Conservation (phyloP, 306 rosid genomes). For the Potentilla sterilis region DNA sequence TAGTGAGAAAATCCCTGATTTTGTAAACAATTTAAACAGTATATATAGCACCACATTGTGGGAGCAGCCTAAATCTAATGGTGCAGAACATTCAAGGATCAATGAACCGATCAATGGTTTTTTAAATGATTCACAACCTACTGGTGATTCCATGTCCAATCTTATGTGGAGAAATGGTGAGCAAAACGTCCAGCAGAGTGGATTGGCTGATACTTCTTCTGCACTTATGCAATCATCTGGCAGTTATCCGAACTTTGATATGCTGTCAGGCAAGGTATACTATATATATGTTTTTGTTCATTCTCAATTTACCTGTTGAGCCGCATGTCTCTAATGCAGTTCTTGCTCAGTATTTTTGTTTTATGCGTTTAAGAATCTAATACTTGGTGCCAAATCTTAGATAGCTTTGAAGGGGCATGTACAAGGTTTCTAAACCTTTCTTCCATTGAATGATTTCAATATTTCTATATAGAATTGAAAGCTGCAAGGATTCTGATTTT, state of each 20-base stretch:
- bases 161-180: conserved; percentile 26
- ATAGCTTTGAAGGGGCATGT: not conserved
- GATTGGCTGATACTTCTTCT: conserved; percentile 27
- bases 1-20: conserved; percentile 21
- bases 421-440: not conserved
- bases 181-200: conserved; percentile 23
- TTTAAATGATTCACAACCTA: conserved; percentile 20
- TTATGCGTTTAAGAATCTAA: not conserved
- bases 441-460: not conserved
- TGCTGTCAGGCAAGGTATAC: conserved; percentile 31
- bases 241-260: conserved; percentile 21
- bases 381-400: not conserved
- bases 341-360: not conserved
- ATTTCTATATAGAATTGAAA: not conserved
- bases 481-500: conserved; percentile 3
- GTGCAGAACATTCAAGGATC: conserved; percentile 11
- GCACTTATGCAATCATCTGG: conserved; percentile 22
- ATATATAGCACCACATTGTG: conserved; percentile 5
- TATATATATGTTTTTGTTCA: not conserved
- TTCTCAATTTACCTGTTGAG: not conserved
- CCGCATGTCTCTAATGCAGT: not conserved
- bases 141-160: conserved; percentile 18
- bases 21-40: conserved; percentile 9
- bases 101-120: not conserved
- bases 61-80: conserved; percentile 18